Evolutionary conservation across 2,329 filamentous ascomycete genomes (phyloP).

Genomic region (Penicillium sp.): DNA sequence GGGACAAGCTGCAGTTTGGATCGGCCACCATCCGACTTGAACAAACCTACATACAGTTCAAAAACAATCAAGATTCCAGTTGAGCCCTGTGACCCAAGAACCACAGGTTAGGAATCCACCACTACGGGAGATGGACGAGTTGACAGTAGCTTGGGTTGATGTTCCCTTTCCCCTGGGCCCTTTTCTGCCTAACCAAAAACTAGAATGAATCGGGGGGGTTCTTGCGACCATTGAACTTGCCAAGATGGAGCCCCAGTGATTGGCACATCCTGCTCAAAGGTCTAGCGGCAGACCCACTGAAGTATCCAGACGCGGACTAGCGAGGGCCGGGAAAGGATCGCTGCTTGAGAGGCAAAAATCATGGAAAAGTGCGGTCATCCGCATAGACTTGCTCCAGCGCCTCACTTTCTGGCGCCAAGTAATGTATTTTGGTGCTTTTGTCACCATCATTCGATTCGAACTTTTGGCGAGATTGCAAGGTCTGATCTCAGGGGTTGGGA

Average conservation of each 20-base stretch:
- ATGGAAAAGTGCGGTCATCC: conserved; percentile 3
- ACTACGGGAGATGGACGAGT: conserved; percentile 21
- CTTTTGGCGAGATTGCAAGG: conserved; percentile 12
- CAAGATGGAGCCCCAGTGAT: conserved; percentile 3
- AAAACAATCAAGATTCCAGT: too few species aligned
- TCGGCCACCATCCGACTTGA: too few species aligned
- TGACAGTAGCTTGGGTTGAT: conserved; percentile 19
- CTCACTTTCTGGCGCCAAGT: too few species aligned
- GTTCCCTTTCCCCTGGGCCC: conserved; percentile 16
- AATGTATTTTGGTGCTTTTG: background rate
- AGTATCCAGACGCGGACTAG: too few species aligned
- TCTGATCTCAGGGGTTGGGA: conserved; percentile 24
- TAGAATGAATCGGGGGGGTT: background rate
- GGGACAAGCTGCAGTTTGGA: too few species aligned
- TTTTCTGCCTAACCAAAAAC: background rate
- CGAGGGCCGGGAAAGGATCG: too few species aligned
- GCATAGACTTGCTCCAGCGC: too few species aligned
- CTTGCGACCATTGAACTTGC: too few species aligned
- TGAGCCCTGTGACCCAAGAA: conserved; percentile 1
- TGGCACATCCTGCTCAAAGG: too few species aligned
- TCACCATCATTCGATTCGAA: background rate
- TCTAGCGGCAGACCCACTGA: too few species aligned
- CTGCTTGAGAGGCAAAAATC: background rate
- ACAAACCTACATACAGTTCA: too few species aligned
- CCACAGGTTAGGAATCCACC: background rate